phyloP scores from a whole-genome alignment of 2,329 filamentous ascomycete species.

The Aspergillus awamori region DNA sequence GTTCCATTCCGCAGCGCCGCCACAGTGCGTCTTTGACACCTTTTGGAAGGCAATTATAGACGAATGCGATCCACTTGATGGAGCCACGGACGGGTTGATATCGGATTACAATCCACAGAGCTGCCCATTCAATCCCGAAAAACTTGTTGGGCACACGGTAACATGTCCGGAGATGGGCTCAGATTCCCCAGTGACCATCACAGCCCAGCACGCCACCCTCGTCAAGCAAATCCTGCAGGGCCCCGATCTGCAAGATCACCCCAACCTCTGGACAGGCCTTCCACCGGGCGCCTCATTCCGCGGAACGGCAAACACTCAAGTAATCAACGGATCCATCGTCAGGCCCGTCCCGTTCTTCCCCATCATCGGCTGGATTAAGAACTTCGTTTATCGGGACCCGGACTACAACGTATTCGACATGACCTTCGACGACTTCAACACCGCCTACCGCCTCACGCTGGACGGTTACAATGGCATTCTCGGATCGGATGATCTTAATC shows the following conservation, averaged over 20 bases:
- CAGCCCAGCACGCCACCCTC: neutral
- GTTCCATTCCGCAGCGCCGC: conserved; percentile 10
- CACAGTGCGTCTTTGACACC: conserved; percentile 17
- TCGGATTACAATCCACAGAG: conserved; percentile 11
- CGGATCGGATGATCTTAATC: neutral
- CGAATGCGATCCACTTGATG: conserved; percentile 30
- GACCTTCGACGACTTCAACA: neutral
- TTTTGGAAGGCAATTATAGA: conserved; percentile 17
- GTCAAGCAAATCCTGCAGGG: conserved; percentile 10
- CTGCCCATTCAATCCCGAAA: conserved; percentile 5
- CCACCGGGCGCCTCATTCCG: conserved; percentile 9
- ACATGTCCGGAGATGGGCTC: neutral
- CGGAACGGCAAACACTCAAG: conserved; percentile 2
- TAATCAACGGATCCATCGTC: neutral
- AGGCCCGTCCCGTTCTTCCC: conserved; percentile 4
- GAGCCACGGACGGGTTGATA: conserved; percentile 29
- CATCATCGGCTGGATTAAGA: conserved; percentile 4
- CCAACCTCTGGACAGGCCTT: conserved; percentile 9
- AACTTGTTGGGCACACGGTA: neutral
- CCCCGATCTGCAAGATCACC: neutral
- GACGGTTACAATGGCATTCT: neutral
- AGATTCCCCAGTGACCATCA: neutral
- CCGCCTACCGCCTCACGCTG: neutral
- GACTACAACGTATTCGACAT: neutral
- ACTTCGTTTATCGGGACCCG: neutral